phyloP scores from a whole-genome alignment of 2,329 filamentous ascomycete species.

The Aspergillus versicolor region DNA sequence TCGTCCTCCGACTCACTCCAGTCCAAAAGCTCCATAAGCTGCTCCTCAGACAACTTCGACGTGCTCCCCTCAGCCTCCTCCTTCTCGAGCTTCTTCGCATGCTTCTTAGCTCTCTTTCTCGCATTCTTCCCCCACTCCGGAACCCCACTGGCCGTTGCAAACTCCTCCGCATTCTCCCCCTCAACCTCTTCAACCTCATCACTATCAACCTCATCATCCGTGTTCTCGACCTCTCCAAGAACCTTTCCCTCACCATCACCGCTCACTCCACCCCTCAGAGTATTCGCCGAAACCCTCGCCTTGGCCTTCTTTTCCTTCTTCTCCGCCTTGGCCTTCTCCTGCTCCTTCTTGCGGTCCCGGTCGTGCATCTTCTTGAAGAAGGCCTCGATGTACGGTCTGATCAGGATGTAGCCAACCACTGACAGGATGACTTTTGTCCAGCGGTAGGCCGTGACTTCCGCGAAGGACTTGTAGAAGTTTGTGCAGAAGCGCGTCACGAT shows the following conservation, averaged over 20 bases:
- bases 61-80: constrained; percentile 58
- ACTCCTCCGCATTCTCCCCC: constrained; percentile 30
- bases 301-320: constrained; percentile 47
- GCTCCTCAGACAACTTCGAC: constrained; percentile 68
- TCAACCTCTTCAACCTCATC: constrained; percentile 27
- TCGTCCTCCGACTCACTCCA: constrained; percentile 44
- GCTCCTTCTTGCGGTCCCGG: constrained; percentile 29
- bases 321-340: constrained; percentile 63
- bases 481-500: constrained; percentile 30
- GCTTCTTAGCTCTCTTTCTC: constrained; percentile 64
- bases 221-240: constrained; percentile 35
- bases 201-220: constrained; percentile 47
- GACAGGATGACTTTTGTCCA: constrained; percentile 69
- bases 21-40: constrained; percentile 70
- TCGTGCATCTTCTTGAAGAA: constrained; percentile 58
- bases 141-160: constrained; percentile 48
- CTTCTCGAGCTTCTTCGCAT: constrained; percentile 65
- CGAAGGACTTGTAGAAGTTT: constrained; percentile 46
- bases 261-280: constrained; percentile 59
- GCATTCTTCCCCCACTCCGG: constrained; percentile 69
- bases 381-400: constrained; percentile 73
- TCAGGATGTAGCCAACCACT: constrained; percentile 69
- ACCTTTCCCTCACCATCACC: constrained; percentile 49
- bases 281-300: constrained; percentile 63
- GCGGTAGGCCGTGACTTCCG: constrained; percentile 44